phyloP scores from a whole-genome alignment of 192 early-diverging fungal species.

The Coemansia sp. region DNA sequence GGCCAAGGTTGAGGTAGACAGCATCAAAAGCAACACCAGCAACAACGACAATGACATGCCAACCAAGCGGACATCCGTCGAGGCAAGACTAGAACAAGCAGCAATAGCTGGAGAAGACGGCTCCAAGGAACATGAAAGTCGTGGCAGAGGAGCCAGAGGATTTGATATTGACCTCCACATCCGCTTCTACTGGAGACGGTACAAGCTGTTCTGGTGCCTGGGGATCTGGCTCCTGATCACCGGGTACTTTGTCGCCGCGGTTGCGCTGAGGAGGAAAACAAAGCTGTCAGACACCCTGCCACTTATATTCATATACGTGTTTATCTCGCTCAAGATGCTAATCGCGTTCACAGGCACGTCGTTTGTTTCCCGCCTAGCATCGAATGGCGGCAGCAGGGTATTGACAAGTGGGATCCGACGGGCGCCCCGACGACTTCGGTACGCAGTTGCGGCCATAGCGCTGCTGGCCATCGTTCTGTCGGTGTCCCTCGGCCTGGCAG shows the following conservation, averaged over 20 bases:
- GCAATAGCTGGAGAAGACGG: background rate
- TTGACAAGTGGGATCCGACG: slow-evolving; percentile 20
- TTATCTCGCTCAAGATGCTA: slow-evolving; percentile 56
- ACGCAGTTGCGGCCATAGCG: slow-evolving; percentile 54
- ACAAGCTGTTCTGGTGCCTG: slow-evolving; percentile 35
- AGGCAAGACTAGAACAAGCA: background rate
- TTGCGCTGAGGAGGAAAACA: slow-evolving; percentile 56
- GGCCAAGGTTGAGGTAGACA: too few species aligned
- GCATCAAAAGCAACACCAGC: background rate
- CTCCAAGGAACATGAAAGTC: background rate
- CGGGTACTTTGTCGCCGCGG: slow-evolving; percentile 64
- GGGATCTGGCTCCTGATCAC: slow-evolving; percentile 59
- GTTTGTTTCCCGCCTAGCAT: slow-evolving; percentile 24
- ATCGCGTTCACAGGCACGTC: slow-evolving; percentile 44
- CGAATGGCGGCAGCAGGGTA: background rate
- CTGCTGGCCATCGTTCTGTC: slow-evolving; percentile 61
- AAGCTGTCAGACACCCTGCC: slow-evolving; percentile 56
- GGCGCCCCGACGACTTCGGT: slow-evolving; percentile 48
- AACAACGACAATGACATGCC: background rate
- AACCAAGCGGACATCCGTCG: slow-evolving; percentile 2
- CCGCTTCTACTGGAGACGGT: slow-evolving; percentile 14
- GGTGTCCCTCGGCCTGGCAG: slow-evolving; percentile 35
- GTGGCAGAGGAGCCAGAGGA: background rate
- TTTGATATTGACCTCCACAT: background rate
- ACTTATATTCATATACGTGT: slow-evolving; percentile 54